phyloP scores from a whole-genome alignment of 331 rosid species.

The Dryas integrifolia region DNA sequence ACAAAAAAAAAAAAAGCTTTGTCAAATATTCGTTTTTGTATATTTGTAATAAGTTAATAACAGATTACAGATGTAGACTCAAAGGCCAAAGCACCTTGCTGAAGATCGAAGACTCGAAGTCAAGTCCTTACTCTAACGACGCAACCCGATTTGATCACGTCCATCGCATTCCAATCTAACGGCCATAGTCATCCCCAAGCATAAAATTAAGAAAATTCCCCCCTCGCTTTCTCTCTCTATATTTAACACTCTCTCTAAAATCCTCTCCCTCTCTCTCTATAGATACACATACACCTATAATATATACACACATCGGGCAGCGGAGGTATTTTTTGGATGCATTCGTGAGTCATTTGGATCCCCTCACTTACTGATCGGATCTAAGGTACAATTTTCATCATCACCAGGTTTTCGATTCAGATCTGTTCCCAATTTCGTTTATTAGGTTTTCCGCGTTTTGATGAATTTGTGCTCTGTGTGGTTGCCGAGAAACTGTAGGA shows the following conservation, averaged over 20 bases:
- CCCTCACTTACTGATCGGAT: slow-evolving; percentile 46
- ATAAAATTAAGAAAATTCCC: not conserved
- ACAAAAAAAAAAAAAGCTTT: too few relatives aligned
- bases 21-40: too few relatives aligned
- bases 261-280: slow-evolving; percentile 4
- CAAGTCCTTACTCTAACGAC: not conserved
- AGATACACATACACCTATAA: not conserved
- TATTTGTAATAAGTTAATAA: not conserved
- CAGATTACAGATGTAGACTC: not conserved
- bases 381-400: slow-evolving; percentile 50
- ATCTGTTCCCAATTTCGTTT: slow-evolving; percentile 14
- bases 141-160: slow-evolving; percentile 4
- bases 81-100: not conserved
- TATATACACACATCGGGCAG: slow-evolving; percentile 18
- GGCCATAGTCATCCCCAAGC: not conserved
- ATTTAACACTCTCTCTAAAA: slow-evolving; percentile 15
- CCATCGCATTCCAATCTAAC: slow-evolving; percentile 11
- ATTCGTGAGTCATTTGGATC: slow-evolving; percentile 26
- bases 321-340: slow-evolving; percentile 38
- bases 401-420: slow-evolving; percentile 14
- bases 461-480: slow-evolving; percentile 10
- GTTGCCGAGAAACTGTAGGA: slow-evolving; percentile 11
- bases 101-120: not conserved
- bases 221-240: slow-evolving; percentile 8
- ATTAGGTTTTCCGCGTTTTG: slow-evolving; percentile 2